Conservation (phyloP, 495 filamentous ascomycete species). For the Lophium mytilinum region DNA sequence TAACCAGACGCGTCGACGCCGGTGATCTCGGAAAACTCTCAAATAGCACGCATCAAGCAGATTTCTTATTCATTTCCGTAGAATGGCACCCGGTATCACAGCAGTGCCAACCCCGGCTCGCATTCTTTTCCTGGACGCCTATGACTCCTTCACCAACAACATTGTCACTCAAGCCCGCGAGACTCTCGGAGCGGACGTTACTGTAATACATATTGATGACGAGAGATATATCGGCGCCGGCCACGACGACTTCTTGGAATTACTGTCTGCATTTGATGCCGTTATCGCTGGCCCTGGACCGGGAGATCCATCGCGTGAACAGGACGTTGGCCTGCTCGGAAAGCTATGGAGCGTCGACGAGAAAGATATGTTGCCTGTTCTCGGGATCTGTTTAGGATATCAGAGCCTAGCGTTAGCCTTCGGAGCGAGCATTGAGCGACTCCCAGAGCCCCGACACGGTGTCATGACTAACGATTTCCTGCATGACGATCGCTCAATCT, state of each 20-base stretch:
- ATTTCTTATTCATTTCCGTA: too few species aligned
- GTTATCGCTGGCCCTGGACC: conserved; percentile 77
- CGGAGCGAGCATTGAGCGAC: conserved; percentile 54
- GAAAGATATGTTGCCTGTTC: conserved; percentile 55
- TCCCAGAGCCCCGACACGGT: conserved; percentile 69
- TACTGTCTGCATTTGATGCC: conserved; percentile 48
- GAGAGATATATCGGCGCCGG: conserved; percentile 24
- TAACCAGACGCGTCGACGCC: too few species aligned
- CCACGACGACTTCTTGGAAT: conserved; percentile 37
- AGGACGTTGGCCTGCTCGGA: conserved; percentile 73
- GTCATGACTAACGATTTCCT: conserved; percentile 55
- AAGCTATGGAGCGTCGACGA: conserved; percentile 62
- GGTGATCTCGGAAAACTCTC: too few species aligned
- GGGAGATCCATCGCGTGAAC: conserved; percentile 45
- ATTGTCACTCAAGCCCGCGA: conserved; percentile 71
- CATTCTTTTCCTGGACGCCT: conserved; percentile 83
- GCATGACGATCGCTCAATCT: conserved; percentile 46
- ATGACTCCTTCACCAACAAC: conserved; percentile 94
- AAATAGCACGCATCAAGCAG: too few species aligned
- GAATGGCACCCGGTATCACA: conserved; percentile 10
- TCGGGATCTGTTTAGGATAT: conserved; percentile 90
- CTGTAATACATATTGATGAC: conserved; percentile 63
- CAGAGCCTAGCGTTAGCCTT: conserved; percentile 67
- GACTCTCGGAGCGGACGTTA: conserved; percentile 55
- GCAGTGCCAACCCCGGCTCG: background rate